Evolutionary conservation across 768 basidiomycete species (phyloP).

Genomic region (Harrya chromipes): DNA sequence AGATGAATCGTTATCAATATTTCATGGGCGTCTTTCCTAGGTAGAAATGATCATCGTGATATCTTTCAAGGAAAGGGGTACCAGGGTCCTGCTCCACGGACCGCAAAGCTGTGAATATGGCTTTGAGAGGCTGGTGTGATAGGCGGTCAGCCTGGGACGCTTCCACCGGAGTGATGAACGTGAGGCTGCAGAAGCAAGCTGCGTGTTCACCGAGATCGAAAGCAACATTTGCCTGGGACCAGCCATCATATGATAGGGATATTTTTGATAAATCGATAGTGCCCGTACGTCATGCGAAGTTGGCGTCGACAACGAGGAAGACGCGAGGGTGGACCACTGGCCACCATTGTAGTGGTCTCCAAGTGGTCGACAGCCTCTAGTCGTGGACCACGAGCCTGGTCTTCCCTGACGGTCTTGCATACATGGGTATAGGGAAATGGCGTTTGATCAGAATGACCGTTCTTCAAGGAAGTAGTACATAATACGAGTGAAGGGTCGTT

Average conservation of each 20-base stretch:
- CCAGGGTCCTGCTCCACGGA: not conserved
- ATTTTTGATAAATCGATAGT: not conserved
- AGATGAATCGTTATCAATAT: not conserved
- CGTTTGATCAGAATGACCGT: too few relatives aligned
- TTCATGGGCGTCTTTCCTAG: constrained; percentile 8
- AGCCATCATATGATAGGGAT: not conserved
- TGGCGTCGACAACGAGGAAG: constrained; percentile 10
- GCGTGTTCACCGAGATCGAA: not conserved
- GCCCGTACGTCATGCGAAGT: constrained; percentile 1
- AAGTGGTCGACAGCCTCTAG: too few relatives aligned
- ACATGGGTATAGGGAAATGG: not conserved
- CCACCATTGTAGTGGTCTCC: too few relatives aligned
- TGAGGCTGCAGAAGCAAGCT: not conserved
- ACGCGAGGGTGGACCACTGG: not conserved
- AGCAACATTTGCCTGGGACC: not conserved
- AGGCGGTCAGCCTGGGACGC: not conserved
- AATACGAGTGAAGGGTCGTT: too few relatives aligned
- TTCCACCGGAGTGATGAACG: not conserved
- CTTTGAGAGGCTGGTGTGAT: too few relatives aligned
- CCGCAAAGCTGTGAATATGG: not conserved
- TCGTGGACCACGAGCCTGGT: too few relatives aligned
- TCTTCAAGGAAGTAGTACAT: not conserved
- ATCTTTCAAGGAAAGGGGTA: not conserved
- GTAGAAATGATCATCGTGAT: not conserved
- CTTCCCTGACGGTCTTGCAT: not conserved